Base-by-base conservation (phyloP, 345 rosid genomes). In the Erodium maritimum region DNA sequence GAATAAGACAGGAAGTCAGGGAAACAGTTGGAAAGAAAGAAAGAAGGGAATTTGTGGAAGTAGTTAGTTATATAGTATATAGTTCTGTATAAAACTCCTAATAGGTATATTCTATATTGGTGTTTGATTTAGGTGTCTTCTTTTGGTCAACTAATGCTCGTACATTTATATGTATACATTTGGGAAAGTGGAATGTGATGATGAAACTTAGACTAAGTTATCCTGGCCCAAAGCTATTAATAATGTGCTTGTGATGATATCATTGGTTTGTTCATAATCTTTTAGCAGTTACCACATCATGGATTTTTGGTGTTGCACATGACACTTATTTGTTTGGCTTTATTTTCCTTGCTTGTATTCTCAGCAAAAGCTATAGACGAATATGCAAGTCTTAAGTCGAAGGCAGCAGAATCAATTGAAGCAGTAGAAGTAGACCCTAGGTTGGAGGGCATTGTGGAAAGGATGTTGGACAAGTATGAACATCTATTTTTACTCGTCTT, bases 341-440 rank as follows among this genome's bases (percentile, higher is more conserved):
- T 55, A 46, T 54, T 19, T 34, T 24, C 61, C 71, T 48, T 53
- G 33, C 50, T 66, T 54, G 52, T 72, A 23, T 69, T 58, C 55
- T 56, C 93, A 94, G 97, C 95, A 19, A 90, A 90, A 78, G 99
- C 96, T 10, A 90, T 94, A 59, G 97, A 94, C 72, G 99, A 94
- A 71, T 94, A 94, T 84, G 97, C 89, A 51, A 82, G 85, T 65
- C 86, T 88, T 64, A 88, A 85, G 79, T 77, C 87, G 18, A 87
- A 82, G 81, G 96, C 81, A 16, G 80, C 79, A 42, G 95, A 87
- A 79, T 78, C 88, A 55, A 83, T 58, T 59, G 77, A 63, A 67
- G 95, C 80, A 60, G 66, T 78, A 61, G 78, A 72, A 46, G 81
- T 86, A 69, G 99, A 94, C 71, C 83, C 82, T 62, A 77, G 97